A percentile compares a stretch with the other conserved stretches of the same genome.
Evolutionary conservation across 352 stramenopile species (phyloP).

Genomic region (Phytophthora constricta): DNA sequence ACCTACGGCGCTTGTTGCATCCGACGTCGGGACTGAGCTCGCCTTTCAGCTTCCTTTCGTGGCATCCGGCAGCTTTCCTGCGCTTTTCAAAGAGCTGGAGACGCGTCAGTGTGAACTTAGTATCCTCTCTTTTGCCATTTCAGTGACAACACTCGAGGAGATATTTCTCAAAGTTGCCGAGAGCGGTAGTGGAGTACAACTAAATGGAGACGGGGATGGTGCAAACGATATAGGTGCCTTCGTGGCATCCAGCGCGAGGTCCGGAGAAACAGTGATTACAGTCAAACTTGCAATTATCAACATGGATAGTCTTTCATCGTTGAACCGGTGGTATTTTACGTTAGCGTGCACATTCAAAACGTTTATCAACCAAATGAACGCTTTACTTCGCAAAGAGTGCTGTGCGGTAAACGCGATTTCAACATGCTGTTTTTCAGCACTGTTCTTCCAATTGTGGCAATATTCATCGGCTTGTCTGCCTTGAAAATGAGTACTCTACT

Average conservation of each 20-base stretch:
- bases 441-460: conserved; percentile 68
- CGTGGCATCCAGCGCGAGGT: neutral
- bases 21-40: conserved; percentile 79
- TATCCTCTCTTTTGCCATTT: conserved; percentile 74
- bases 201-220: neutral
- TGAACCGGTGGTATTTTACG: neutral
- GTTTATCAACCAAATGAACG: conserved; percentile 50
- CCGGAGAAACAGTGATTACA: conserved; percentile 9
- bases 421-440: conserved; percentile 80
- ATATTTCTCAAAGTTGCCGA: conserved; percentile 91
- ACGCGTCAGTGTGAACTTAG: conserved; percentile 33
- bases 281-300: conserved; percentile 10
- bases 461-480: conserved; percentile 66
- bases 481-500: conserved; percentile 62
- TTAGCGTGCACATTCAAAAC: neutral
- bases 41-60: conserved; percentile 80
- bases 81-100: conserved; percentile 82
- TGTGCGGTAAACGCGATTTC: conserved; percentile 61
- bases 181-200: conserved; percentile 1
- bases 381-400: conserved; percentile 67
- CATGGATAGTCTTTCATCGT: neutral
- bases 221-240: neutral
- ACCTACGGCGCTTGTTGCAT: conserved; percentile 46
- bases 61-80: conserved; percentile 57
- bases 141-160: conserved; percentile 88